phyloP scores from a whole-genome alignment of 2,329 filamentous ascomycete genomes.

The Alternaria atra region DNA sequence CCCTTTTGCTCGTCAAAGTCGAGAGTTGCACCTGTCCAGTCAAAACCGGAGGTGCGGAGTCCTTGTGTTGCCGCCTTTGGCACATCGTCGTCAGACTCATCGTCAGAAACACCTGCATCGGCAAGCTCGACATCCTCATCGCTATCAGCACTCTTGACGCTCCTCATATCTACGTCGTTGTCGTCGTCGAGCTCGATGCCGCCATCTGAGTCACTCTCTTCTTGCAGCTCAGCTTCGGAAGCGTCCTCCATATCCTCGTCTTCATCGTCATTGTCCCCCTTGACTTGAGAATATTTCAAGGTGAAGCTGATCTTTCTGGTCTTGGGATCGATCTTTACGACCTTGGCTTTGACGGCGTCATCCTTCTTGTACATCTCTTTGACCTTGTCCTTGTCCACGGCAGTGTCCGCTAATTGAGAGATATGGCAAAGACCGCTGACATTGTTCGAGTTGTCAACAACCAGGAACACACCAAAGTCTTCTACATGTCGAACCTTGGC shows the following conservation, averaged over 20 bases:
- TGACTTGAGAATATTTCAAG: slow-evolving; percentile 91
- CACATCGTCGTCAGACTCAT: slow-evolving; percentile 32
- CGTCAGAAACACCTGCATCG: slow-evolving; percentile 47
- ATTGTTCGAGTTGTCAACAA: slow-evolving; percentile 85
- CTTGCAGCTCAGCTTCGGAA: slow-evolving; percentile 30
- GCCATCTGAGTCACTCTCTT: slow-evolving; percentile 53
- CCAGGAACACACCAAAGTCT: slow-evolving; percentile 93
- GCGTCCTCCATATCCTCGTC: slow-evolving; percentile 53
- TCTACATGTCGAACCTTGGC: slow-evolving; percentile 94
- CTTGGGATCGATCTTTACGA: slow-evolving; percentile 78
- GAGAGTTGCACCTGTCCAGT: slow-evolving; percentile 78
- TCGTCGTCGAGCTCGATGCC: slow-evolving; percentile 51
- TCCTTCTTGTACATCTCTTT: slow-evolving; percentile 88
- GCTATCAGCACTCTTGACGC: slow-evolving; percentile 51
- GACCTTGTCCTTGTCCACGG: slow-evolving; percentile 86
- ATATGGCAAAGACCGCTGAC: slow-evolving; percentile 93
- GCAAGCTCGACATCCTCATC: slow-evolving; percentile 49
- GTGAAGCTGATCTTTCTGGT: slow-evolving; percentile 87
- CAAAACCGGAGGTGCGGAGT: slow-evolving; percentile 79
- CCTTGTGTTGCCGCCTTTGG: slow-evolving; percentile 48
- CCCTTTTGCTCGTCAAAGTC: slow-evolving; percentile 63
- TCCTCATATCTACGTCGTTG: slow-evolving; percentile 56
- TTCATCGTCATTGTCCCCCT: slow-evolving; percentile 60
- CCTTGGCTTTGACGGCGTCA: slow-evolving; percentile 90
- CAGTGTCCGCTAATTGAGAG: slow-evolving; percentile 87